These are phyloP conservation scores for Parmelia sp. DNA, from an alignment of 495 filamentous ascomycete species.

Conservation along the genomic window DNA sequence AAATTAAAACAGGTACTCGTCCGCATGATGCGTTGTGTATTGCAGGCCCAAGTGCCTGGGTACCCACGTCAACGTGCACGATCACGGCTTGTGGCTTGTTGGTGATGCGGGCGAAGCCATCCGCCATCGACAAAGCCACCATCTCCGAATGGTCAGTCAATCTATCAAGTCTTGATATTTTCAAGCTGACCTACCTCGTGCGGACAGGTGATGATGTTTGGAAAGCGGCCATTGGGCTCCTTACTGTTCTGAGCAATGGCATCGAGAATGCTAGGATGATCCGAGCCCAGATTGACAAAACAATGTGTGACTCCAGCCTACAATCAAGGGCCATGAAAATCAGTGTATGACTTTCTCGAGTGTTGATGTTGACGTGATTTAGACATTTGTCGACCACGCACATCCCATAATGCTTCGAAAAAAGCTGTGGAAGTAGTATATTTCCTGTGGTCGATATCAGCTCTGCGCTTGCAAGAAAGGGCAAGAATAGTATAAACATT, in stretches of 20 bases:
- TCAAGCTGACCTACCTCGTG: conserved; percentile 61
- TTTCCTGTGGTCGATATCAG: too few species aligned
- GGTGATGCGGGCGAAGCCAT: conserved; percentile 85
- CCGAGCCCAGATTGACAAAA: conserved; percentile 91
- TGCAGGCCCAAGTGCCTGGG: conserved; percentile 82
- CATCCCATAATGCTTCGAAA: background rate
- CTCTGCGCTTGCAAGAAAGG: too few species aligned
- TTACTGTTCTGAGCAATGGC: conserved; percentile 85
- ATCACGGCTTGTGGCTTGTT: conserved; percentile 84
- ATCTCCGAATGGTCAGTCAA: too few species aligned
- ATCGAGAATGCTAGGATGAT: conserved; percentile 88
- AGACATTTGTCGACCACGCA: too few species aligned
- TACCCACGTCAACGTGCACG: conserved; percentile 94
- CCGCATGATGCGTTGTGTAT: conserved; percentile 88
- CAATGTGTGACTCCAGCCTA: conserved; percentile 67
- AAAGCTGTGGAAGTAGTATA: background rate
- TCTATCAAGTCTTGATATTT: too few species aligned
- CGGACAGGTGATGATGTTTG: conserved; percentile 83
- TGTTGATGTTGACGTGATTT: too few species aligned
- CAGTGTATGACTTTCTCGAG: too few species aligned
- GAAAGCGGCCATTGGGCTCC: conserved; percentile 60
- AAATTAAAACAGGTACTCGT: conserved; percentile 80
- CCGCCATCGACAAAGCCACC: conserved; percentile 97
- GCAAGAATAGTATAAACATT: too few species aligned
- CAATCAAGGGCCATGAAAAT: too few species aligned